Percentiles rank a stretch among this genome's conserved stretches.
Evolutionary conservation across 306 rosid species (phyloP).

Genomic region (Cotoneaster glaucophyllus): DNA sequence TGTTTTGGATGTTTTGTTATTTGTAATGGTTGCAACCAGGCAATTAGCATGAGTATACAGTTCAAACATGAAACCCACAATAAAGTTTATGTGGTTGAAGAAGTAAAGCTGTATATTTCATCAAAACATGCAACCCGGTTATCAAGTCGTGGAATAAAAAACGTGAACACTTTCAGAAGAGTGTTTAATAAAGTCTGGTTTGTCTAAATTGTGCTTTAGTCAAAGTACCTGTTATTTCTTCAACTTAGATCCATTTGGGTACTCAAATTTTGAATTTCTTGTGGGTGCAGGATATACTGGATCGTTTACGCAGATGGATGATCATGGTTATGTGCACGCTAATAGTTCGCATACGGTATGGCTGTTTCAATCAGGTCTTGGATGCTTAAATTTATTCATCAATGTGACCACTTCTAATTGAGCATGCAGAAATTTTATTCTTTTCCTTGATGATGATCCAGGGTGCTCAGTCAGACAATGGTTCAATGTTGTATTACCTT

Average conservation of each 20-base stretch:
- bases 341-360: constrained; percentile 32
- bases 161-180: background rate
- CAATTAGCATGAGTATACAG: background rate
- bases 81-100: background rate
- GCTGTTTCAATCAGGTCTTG: background rate
- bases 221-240: background rate
- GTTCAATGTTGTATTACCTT: constrained; percentile 26
- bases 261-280: background rate
- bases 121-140: background rate
- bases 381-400: background rate
- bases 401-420: background rate
- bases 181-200: background rate
- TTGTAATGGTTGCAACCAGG: background rate
- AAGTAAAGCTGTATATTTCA: background rate
- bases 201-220: background rate
- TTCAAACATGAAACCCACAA: background rate
- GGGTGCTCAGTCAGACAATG: constrained; percentile 35
- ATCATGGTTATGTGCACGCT: constrained; percentile 9
- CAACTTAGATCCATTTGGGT: background rate
- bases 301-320: constrained; percentile 24
- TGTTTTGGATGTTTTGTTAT: background rate
- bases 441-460: constrained; percentile 10
- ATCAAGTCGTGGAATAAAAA: background rate
- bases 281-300: constrained; percentile 32
- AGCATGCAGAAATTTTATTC: background rate